Conservation (phyloP, 1,139 yeast genomes). For the Pichia cactophila region DNA sequence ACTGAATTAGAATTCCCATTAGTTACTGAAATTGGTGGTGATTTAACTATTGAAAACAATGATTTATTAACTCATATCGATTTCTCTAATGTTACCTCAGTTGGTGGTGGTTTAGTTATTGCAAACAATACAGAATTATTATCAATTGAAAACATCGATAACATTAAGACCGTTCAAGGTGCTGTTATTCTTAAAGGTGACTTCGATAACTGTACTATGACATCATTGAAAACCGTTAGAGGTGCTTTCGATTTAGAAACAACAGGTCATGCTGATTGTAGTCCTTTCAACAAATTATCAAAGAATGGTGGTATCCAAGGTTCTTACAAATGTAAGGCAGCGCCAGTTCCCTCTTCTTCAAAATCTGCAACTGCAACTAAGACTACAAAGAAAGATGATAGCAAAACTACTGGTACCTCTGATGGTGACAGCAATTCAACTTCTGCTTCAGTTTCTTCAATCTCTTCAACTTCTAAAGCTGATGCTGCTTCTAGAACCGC, state of each 20-base stretch:
- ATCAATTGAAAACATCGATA: constrained; percentile 64
- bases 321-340: constrained; percentile 68
- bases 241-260: constrained; percentile 90
- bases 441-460: constrained; percentile 12
- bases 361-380: not conserved
- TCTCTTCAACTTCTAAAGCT: constrained; percentile 19
- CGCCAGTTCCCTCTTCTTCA: constrained; percentile 36
- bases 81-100: constrained; percentile 58
- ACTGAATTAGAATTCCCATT: constrained; percentile 48
- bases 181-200: constrained; percentile 76
- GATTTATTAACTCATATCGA: constrained; percentile 60
- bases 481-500: constrained; percentile 29
- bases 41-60: constrained; percentile 71
- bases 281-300: constrained; percentile 60
- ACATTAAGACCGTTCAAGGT: constrained; percentile 73
- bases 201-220: constrained; percentile 72
- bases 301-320: constrained; percentile 78
- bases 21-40: constrained; percentile 65
- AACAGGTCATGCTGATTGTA: constrained; percentile 74
- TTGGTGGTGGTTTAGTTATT: constrained; percentile 86
- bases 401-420: constrained; percentile 22
- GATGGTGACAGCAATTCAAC: not conserved
- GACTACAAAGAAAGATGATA: constrained; percentile 26
- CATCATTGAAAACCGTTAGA: constrained; percentile 63
- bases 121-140: constrained; percentile 72